Percentiles rank a stretch among this genome's conserved stretches.
Evolutionary conservation across 257 asterid genomes (phyloP).

Genomic region (Fraxinus cuspidata): DNA sequence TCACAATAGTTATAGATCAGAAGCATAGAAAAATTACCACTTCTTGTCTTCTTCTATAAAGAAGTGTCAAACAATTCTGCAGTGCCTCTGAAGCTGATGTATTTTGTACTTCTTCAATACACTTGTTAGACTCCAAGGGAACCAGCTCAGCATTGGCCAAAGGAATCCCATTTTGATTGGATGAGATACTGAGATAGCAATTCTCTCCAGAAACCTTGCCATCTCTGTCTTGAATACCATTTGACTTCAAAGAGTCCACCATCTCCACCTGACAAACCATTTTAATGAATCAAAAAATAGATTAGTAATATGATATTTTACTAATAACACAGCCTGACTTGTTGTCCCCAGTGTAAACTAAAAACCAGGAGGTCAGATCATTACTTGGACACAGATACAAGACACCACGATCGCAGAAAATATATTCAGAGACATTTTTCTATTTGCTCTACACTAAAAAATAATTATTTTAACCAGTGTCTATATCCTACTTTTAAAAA

Average conservation of each 20-base stretch:
- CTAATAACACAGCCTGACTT: not conserved
- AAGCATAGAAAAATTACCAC: slow-evolving; percentile 43
- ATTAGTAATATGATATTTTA: not conserved
- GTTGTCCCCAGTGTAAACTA: not conserved
- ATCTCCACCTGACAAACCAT: slow-evolving; percentile 32
- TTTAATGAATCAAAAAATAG: not conserved
- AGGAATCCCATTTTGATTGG: slow-evolving; percentile 25
- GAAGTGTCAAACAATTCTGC: slow-evolving; percentile 48
- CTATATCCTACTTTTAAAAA: not conserved
- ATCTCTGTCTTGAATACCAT: slow-evolving; percentile 9
- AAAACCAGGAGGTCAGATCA: not conserved
- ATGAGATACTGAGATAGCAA: slow-evolving; percentile 12
- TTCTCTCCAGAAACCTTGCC: slow-evolving; percentile 24
- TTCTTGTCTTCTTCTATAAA: slow-evolving; percentile 38
- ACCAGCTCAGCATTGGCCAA: slow-evolving; percentile 23
- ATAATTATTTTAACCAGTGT: not conserved
- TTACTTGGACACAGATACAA: not conserved
- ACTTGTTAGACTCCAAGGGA: slow-evolving; percentile 21
- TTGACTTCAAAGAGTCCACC: slow-evolving; percentile 17
- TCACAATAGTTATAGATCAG: not conserved
- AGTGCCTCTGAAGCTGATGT: slow-evolving; percentile 32
- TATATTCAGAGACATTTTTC: not conserved
- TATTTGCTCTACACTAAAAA: no score
- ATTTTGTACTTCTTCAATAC: slow-evolving; percentile 19
- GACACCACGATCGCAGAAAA: not conserved